Evolutionary conservation across 164 flowering plant genomes (phyloP).

Genomic region (Kingdonia uniflora): DNA sequence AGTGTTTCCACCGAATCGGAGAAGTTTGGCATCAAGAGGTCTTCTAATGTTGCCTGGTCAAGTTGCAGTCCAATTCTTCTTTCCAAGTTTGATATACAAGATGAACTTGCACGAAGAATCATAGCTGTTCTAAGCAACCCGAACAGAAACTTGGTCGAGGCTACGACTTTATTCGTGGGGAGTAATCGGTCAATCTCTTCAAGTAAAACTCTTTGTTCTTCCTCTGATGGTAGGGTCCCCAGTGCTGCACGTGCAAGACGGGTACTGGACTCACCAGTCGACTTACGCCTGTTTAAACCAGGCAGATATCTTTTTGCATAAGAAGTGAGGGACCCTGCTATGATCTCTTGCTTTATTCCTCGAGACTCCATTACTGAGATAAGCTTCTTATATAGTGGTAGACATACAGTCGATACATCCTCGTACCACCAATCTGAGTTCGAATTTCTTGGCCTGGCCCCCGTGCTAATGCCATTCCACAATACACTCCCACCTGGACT

Average conservation of each 20-base stretch:
- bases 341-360: slow-evolving; percentile 57
- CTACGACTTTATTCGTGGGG: slow-evolving; percentile 63
- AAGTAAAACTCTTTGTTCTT: slow-evolving; percentile 60
- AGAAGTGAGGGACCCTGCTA: slow-evolving; percentile 58
- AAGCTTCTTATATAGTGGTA: slow-evolving; percentile 64
- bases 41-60: slow-evolving; percentile 79
- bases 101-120: slow-evolving; percentile 55
- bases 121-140: slow-evolving; percentile 74
- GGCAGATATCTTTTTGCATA: slow-evolving; percentile 78
- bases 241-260: slow-evolving; percentile 29
- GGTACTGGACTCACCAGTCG: slow-evolving; percentile 30
- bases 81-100: slow-evolving; percentile 71
- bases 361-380: slow-evolving; percentile 71
- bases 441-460: slow-evolving; percentile 61
- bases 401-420: slow-evolving; percentile 62
- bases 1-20: slow-evolving; percentile 82
- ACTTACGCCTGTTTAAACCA: slow-evolving; percentile 62
- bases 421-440: slow-evolving; percentile 96
- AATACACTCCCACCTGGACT: slow-evolving; percentile 88
- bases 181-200: slow-evolving; percentile 75
- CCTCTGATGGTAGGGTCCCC: slow-evolving; percentile 45
- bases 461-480: slow-evolving; percentile 96
- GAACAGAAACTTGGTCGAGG: slow-evolving; percentile 62
- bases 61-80: slow-evolving; percentile 80
- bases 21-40: slow-evolving; percentile 81